Conservation (phyloP, 805 yeast genomes). For the Lipomyces yamanashiensis region DNA sequence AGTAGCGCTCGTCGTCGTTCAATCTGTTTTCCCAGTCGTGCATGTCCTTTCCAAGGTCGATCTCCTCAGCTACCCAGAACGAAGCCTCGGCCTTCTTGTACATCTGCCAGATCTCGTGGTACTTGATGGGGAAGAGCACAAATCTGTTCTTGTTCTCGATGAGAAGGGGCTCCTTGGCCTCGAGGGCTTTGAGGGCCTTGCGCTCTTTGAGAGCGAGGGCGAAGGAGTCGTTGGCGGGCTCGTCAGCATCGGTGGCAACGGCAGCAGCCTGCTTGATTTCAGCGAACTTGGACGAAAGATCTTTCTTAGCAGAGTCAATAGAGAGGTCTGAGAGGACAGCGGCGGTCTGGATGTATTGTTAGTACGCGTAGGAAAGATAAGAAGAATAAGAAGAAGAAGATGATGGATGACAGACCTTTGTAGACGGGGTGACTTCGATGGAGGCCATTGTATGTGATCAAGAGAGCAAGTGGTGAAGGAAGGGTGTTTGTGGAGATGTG, state of each 20-base stretch:
- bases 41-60: conserved; percentile 88
- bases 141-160: conserved; percentile 84
- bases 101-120: conserved; percentile 98
- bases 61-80: conserved; percentile 99
- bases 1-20: conserved; percentile 90
- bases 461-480: background rate
- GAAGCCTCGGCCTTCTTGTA: conserved; percentile 99
- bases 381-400: background rate
- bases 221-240: conserved; percentile 13
- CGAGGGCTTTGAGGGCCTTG: conserved; percentile 64
- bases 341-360: conserved; percentile 25
- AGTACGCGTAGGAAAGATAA: background rate
- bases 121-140: conserved; percentile 93
- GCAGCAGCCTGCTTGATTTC: conserved; percentile 5
- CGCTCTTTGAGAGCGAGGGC: conserved; percentile 37
- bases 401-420: conserved; percentile 23
- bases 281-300: conserved; percentile 22
- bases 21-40: conserved; percentile 90
- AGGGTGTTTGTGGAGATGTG: background rate
- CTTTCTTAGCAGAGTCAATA: conserved; percentile 33
- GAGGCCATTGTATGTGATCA: conserved; percentile 19
- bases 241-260: conserved; percentile 16
- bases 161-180: conserved; percentile 87
- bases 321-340: conserved; percentile 32
- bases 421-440: conserved; percentile 33